Conservation (phyloP, 352 stramenopile genomes). For the Chrysophaeum taylorii region DNA sequence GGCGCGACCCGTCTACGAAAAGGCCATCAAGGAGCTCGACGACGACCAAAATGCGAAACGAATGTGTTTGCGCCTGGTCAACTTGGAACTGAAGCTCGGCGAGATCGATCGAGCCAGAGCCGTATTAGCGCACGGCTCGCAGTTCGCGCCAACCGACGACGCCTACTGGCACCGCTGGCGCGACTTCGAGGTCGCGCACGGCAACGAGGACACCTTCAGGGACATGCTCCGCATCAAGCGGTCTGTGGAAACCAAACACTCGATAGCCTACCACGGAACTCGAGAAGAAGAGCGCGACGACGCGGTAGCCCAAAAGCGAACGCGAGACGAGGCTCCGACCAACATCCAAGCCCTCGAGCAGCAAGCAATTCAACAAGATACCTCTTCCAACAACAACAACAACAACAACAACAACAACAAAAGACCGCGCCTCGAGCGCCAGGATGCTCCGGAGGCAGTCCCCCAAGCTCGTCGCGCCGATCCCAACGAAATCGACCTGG, state of each 20-base stretch:
- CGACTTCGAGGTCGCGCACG: constrained; percentile 76
- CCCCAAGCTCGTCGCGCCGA: constrained; percentile 28
- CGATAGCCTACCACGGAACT: constrained; percentile 88
- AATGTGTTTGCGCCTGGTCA: constrained; percentile 89
- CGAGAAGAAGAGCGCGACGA: constrained; percentile 35
- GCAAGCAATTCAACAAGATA: no score
- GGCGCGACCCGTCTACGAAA: constrained; percentile 90
- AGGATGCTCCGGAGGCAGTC: constrained; percentile 9
- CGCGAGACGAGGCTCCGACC: constrained; percentile 45
- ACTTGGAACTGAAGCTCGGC: constrained; percentile 87
- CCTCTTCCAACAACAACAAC: no score
- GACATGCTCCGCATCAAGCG: constrained; percentile 98
- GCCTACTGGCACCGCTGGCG: constrained; percentile 92
- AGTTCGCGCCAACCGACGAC: constrained; percentile 85
- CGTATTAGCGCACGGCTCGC: constrained; percentile 84
- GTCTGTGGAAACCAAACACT: constrained; percentile 87
- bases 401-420: constrained; percentile 51
- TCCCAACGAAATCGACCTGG: constrained; percentile 76
- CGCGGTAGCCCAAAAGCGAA: constrained; percentile 48
- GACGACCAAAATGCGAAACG: constrained; percentile 68
- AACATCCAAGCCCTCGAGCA: constrained; percentile 63
- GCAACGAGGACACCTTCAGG: constrained; percentile 95
- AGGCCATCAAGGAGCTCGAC: constrained; percentile 77
- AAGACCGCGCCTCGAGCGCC: no score
- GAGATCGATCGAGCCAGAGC: constrained; percentile 91